Conservation (phyloP, 768 basidiomycete genomes). For the Harrya chromipes region DNA sequence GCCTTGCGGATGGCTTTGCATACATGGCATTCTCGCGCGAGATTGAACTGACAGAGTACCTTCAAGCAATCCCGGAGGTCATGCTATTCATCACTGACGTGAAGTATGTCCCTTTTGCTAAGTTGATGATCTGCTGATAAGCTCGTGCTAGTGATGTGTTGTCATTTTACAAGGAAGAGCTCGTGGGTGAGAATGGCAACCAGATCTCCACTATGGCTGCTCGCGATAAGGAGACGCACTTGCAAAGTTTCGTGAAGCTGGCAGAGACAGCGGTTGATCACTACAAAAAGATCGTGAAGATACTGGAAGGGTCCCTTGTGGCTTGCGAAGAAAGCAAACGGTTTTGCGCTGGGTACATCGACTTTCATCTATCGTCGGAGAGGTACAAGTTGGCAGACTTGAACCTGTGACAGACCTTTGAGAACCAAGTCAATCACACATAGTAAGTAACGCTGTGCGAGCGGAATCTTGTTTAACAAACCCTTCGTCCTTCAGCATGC, state of each 20-base stretch:
- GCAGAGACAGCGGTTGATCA: constrained; percentile 19
- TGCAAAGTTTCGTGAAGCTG: constrained; percentile 20
- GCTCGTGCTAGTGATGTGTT: constrained; percentile 33
- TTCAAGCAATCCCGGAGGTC: constrained; percentile 33
- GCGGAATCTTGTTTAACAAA: too few relatives aligned
- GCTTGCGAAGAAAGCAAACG: constrained; percentile 4
- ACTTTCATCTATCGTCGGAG: constrained; percentile 17
- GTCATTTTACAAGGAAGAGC: constrained; percentile 38
- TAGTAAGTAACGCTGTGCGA: too few relatives aligned
- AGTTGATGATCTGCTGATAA: not conserved
- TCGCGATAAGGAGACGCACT: constrained; percentile 19
- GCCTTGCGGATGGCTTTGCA: constrained; percentile 31
- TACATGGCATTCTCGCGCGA: constrained; percentile 32
- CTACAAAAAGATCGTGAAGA: constrained; percentile 20
- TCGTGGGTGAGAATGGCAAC: constrained; percentile 31
- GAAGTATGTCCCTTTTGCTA: constrained; percentile 28
- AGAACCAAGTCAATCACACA: too few relatives aligned
- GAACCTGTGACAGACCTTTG: too few relatives aligned
- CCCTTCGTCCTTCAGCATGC: too few relatives aligned
- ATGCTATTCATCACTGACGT: constrained; percentile 23
- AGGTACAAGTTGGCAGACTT: constrained; percentile 22
- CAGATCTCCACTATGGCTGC: constrained; percentile 29
- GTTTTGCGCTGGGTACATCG: constrained; percentile 16
- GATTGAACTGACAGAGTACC: constrained; percentile 28
- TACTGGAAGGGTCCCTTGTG: constrained; percentile 7